A percentile compares a stretch with the other conserved stretches of the same genome.
phyloP scores from a whole-genome alignment of 129 eudicot genomes.

The Glebionis coronaria region DNA sequence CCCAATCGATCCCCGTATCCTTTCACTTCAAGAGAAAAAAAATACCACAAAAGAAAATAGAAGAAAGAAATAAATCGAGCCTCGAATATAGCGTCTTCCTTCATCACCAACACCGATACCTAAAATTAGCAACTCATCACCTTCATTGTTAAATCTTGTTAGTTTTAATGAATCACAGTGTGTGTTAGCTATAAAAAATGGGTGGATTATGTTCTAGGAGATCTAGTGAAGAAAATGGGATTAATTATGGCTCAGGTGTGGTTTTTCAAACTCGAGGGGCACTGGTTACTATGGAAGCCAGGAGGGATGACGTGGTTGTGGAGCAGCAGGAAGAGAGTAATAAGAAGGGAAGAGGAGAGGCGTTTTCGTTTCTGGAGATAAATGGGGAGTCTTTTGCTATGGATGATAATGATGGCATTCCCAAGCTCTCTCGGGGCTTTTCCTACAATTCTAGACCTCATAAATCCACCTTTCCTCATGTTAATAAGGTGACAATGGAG shows the following conservation, averaged over 20 bases:
- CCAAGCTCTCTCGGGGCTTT: slow-evolving; percentile 59
- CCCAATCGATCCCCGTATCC: too few species aligned
- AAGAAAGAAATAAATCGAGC: too few species aligned
- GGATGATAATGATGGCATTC: slow-evolving; percentile 81
- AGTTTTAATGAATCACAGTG: too few species aligned
- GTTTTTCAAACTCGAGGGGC: slow-evolving; percentile 50
- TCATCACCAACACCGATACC: too few species aligned
- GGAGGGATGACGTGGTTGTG: slow-evolving; percentile 25
- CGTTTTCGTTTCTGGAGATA: slow-evolving; percentile 74
- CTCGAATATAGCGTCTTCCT: too few species aligned
- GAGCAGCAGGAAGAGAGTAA: slow-evolving; percentile 22
- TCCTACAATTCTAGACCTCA: slow-evolving; percentile 66
- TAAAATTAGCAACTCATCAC: too few species aligned
- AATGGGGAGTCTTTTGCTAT: slow-evolving; percentile 37
- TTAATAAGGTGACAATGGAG: slow-evolving; percentile 88
- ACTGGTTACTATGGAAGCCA: slow-evolving; percentile 12
- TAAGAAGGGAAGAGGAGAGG: slow-evolving; percentile 29
- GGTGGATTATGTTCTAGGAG: slow-evolving; percentile 34
- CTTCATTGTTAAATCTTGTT: too few species aligned
- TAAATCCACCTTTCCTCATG: slow-evolving; percentile 60
- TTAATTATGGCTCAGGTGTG: slow-evolving; percentile 42
- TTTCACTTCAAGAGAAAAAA: too few species aligned
- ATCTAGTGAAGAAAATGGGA: slow-evolving; percentile 62
- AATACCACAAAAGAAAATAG: too few species aligned
- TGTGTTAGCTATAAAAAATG: not conserved